Conservation (phyloP, 371 early-diverging fungal genomes). For the Actinomucor elegans region DNA sequence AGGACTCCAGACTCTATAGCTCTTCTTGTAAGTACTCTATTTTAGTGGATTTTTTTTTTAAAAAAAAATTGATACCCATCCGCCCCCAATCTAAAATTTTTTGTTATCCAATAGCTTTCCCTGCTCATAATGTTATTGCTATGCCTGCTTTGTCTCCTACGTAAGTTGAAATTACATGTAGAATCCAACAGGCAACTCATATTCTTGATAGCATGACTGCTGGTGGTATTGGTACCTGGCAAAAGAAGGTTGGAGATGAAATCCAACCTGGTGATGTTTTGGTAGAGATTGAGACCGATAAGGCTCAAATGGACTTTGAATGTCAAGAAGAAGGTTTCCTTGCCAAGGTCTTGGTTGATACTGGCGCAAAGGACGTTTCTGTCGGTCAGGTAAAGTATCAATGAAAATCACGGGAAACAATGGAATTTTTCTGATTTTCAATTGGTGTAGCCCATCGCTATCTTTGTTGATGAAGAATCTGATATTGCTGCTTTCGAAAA, state of each 20-base stretch:
- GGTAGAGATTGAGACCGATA: conserved; percentile 98
- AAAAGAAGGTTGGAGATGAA: conserved; percentile 93
- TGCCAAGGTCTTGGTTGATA: conserved; percentile 89
- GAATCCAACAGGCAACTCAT: neutral
- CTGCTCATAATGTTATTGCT: conserved; percentile 85
- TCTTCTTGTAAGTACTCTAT: conserved; percentile 54
- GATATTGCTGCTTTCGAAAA: conserved; percentile 87
- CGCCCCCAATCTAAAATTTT: too few relatives aligned
- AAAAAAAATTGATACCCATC: too few relatives aligned
- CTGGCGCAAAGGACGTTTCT: conserved; percentile 83
- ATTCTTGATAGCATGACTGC: conserved; percentile 77
- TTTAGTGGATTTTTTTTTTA: too few relatives aligned
- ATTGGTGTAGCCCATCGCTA: conserved; percentile 79
- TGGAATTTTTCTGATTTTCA: neutral
- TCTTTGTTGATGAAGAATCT: conserved; percentile 89
- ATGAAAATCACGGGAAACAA: neutral
- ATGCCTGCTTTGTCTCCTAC: conserved; percentile 99
- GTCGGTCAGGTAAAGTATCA: conserved; percentile 63
- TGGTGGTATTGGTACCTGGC: conserved; percentile 96
- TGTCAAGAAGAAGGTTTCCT: conserved; percentile 98
- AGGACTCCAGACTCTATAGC: conserved; percentile 55
- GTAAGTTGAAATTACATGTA: conserved; percentile 28
- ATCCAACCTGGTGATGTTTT: conserved; percentile 93
- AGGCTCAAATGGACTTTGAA: conserved; percentile 99
- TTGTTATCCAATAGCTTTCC: conserved; percentile 79